Evolutionary conservation across 2,329 filamentous ascomycete genomes (phyloP), one percentile per base, ranked within the genome.

Genomic region (Lachnellula arida): DNA sequence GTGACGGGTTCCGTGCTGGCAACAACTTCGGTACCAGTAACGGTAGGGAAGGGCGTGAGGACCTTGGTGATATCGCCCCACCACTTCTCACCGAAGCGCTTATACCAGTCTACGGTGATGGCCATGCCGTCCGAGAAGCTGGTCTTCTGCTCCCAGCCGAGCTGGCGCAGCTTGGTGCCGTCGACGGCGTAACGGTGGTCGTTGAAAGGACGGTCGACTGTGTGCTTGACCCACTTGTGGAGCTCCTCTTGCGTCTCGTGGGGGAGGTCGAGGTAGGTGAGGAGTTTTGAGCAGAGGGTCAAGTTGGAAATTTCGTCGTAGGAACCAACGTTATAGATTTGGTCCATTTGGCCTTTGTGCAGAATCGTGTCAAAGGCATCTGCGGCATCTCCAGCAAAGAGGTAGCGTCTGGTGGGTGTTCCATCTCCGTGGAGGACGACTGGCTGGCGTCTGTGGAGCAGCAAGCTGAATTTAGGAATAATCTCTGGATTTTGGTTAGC

Each of bases 321-420:
- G 0, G 89, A 92, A 46, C 87, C 86, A 9, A 94, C 87, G 62
- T 94, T 94, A 77, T 94, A 94, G 58, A 89, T 82, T 66, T 91
- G 86, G 1, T 88, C 88, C 35, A 88, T 76, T 49, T 79, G 74
- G 19, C 89, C 89, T 65, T 84, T 85, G 77, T 94, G 89, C 23
- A 94, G 78, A 65, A 94, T 91, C 0, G 88, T 91, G 73, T 94
- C 89, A 65, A 93, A 88, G 2, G 88, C 89, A 67, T 93, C 88
- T 4, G 87, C 87, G 2, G 88, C 89, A 68, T 94, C 89, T 8
- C 84, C 86, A 2, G 87, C 89, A 65, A 86, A 93, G 8, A 94
- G 79, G 68, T 92, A 94, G 54, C 88, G 79, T 32, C 89, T 80
- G 0, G 86, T 88, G 12, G 88, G 86, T 35, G 80, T 85, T 32